Evolutionary conservation across 2,329 filamentous ascomycete species (phyloP).

Genomic region (Aspergillus sp.): DNA sequence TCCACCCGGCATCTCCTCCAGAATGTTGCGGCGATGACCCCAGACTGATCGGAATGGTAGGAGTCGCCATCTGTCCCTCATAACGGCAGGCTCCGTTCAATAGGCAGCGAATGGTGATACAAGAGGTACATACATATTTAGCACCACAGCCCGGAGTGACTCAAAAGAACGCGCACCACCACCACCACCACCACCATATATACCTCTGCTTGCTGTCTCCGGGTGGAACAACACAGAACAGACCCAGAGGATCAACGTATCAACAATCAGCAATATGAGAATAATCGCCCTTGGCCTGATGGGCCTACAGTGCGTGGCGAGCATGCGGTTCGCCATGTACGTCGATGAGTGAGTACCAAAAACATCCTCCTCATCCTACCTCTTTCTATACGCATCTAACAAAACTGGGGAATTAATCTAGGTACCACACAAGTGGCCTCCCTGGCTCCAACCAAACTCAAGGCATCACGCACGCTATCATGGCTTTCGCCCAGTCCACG

Average conservation of each 20-base stretch:
- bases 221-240: too few species aligned
- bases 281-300: slow-evolving; percentile 30
- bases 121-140: too few species aligned
- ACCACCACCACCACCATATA: too few species aligned
- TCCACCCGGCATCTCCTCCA: not conserved
- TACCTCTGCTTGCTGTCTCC: too few species aligned
- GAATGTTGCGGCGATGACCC: not conserved
- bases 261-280: slow-evolving; percentile 27
- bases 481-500: slow-evolving; percentile 56
- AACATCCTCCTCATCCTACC: not conserved
- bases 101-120: too few species aligned
- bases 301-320: slow-evolving; percentile 31
- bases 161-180: too few species aligned
- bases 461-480: slow-evolving; percentile 57
- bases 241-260: too few species aligned
- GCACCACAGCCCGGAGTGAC: too few species aligned
- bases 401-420: slow-evolving; percentile 19
- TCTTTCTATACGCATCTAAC: slow-evolving; percentile 6
- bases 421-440: slow-evolving; percentile 45
- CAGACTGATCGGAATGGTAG: not conserved
- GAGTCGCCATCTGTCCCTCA: not conserved
- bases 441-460: slow-evolving; percentile 38
- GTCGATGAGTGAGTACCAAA: slow-evolving; percentile 48
- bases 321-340: slow-evolving; percentile 47
- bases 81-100: too few species aligned